Evolutionary conservation across 2,329 filamentous ascomycete species (phyloP).

Genomic region (Penicillium thymicola): DNA sequence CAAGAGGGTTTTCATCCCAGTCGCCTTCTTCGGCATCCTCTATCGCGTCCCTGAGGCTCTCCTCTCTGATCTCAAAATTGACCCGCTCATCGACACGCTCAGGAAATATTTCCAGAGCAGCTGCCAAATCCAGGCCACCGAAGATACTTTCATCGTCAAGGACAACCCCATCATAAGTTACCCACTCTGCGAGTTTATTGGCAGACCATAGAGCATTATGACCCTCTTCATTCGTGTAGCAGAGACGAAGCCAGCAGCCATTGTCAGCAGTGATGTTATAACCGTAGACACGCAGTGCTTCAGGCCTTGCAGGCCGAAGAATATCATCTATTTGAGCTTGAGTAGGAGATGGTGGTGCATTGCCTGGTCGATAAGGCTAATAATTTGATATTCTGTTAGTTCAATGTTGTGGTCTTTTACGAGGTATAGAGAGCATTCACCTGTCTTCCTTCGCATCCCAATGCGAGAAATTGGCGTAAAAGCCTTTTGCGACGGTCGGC

Average conservation of each 20-base stretch:
- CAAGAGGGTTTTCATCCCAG: not conserved
- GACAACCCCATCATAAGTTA: not conserved
- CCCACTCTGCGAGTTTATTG: not conserved
- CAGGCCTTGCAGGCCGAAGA: constrained; percentile 6
- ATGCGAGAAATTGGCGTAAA: not conserved
- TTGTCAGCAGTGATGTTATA: not conserved
- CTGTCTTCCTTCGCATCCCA: not conserved
- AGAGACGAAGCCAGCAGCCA: constrained; percentile 7
- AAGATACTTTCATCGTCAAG: constrained; percentile 7
- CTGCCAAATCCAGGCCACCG: constrained; percentile 2
- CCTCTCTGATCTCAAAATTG: not conserved
- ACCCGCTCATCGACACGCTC: constrained; percentile 4
- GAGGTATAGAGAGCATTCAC: not conserved
- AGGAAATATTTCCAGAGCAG: constrained; percentile 8
- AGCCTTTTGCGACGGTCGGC: not conserved
- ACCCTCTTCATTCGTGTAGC: constrained; percentile 5
- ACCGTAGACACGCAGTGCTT: not conserved
- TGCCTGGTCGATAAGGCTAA: not conserved
- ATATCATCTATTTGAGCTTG: constrained; percentile 8
- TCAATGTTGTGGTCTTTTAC: not conserved
- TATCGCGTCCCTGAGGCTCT: not conserved
- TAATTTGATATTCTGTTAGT: not conserved
- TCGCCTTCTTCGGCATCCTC: not conserved
- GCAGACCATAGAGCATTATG: constrained; percentile 3
- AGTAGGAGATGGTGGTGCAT: constrained; percentile 1